Conservation (phyloP, 2,329 filamentous ascomycete genomes). For the Paecilomyces sp. region DNA sequence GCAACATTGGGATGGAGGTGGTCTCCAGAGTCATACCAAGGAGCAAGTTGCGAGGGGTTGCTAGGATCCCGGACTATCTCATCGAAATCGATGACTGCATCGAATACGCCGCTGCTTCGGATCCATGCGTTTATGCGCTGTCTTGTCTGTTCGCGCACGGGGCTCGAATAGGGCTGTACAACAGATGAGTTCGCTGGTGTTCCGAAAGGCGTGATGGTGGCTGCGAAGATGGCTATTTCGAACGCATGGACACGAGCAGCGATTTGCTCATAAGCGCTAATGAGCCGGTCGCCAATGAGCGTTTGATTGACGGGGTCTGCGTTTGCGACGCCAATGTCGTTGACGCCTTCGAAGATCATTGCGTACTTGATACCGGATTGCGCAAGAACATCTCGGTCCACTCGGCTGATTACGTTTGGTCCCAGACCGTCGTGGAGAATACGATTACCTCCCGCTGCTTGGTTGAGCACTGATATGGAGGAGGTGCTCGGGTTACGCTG, state of each 20-base stretch:
- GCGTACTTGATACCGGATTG: constrained; percentile 53
- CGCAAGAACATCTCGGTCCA: constrained; percentile 58
- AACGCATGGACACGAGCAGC: constrained; percentile 46
- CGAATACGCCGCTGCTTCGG: constrained; percentile 48
- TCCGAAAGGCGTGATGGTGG: constrained; percentile 60
- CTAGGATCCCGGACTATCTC: constrained; percentile 46
- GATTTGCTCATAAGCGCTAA: constrained; percentile 54
- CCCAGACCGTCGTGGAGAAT: constrained; percentile 57
- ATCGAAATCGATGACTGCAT: constrained; percentile 58
- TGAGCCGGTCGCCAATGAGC: constrained; percentile 44
- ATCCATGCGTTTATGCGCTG: constrained; percentile 57
- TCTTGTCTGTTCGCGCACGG: constrained; percentile 50
- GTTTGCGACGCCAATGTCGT: constrained; percentile 55
- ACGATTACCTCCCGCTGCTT: constrained; percentile 63
- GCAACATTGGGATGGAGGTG: constrained; percentile 56
- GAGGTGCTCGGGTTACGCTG: constrained; percentile 39
- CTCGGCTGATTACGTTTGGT: constrained; percentile 52
- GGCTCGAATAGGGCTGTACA: constrained; percentile 47
- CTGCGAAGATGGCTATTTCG: constrained; percentile 53
- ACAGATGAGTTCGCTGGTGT: constrained; percentile 24
- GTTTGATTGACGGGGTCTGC: constrained; percentile 39
- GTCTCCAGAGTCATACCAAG: constrained; percentile 54
- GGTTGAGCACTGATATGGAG: constrained; percentile 53
- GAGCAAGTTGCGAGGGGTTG: constrained; percentile 42
- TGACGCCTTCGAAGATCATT: constrained; percentile 62